Base-by-base conservation (phyloP, 257 asterid species). In the Gardenia jasminoides region DNA sequence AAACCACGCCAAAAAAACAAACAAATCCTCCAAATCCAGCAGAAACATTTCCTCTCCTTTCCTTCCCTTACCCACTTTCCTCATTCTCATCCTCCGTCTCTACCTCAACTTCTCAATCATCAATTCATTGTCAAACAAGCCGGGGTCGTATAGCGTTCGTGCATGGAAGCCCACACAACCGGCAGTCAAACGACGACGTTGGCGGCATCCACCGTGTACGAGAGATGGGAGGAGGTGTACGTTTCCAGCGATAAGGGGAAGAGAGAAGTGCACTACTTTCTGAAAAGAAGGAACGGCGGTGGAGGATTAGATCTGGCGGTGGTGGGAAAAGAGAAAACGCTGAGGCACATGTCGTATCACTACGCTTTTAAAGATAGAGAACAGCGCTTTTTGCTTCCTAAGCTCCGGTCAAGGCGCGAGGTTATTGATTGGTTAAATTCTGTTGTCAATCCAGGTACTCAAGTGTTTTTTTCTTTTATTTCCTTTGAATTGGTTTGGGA, bases 401-500 rank as follows among this genome's bases (percentile, higher is more conserved):
- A 91, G 90, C 83, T 89, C 73, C 85, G 90, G 87, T 88, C 94
- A 8, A 85, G 96, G 80, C 86, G 89, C 58, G 93, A 92, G 82
- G 96, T 92, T 50, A 75, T 92, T 41, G 90, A 92, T 88, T 92
- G 93, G 97, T 80, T 94, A 36, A 78, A 89, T 77, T 85, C 93
- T 5, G 79, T 91, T 52, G 50, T 87, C 50, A 22, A 79, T 80
- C 76, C 92, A 83, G 98, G 98, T 92, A 77, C 71, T 3, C 4
- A 72, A 71, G 12, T 48, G 12, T 41, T 54, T 71, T 3, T 4
- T 36, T 66, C 26, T 74, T 72, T 7, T 3, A n/a, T n/a, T n/a
- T n/a, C n/a, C n/a, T 20, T 7, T 33, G 9, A 17, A 65, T 36
- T 80, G 9, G 16, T 31, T 70, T 62, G n/a, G 22, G 54, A 16